A percentile compares a stretch with the other conserved stretches of the same genome.
Conservation (phyloP, 768 basidiomycete species). For the Infundibulicybe gibba region DNA sequence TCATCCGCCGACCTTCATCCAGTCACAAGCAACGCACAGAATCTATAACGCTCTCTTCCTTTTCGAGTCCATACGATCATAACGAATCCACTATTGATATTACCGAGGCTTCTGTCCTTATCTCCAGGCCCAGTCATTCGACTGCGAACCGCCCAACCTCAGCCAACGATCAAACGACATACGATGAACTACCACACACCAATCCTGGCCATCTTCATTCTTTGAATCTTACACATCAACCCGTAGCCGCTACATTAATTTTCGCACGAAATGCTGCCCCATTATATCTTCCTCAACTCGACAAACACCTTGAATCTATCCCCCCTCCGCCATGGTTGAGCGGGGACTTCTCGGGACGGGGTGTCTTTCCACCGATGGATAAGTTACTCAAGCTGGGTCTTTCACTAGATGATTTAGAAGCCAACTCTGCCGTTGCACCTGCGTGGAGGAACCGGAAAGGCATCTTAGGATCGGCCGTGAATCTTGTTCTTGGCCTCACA, state of each 20-base stretch:
- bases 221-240: constrained; percentile 13
- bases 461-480: constrained; percentile 44
- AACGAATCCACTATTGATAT: too few species aligned
- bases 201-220: not conserved
- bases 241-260: constrained; percentile 52
- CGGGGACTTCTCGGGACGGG: constrained; percentile 13
- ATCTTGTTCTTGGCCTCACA: constrained; percentile 47
- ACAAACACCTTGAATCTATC: constrained; percentile 49
- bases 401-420: constrained; percentile 58
- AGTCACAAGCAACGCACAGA: too few species aligned
- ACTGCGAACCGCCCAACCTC: not conserved
- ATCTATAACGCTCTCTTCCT: too few species aligned
- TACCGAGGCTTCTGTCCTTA: too few species aligned
- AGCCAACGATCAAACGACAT: not conserved
- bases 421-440: constrained; percentile 43
- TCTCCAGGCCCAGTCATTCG: not conserved
- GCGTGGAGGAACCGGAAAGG: constrained; percentile 53
- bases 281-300: constrained; percentile 59
- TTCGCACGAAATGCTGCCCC: constrained; percentile 59
- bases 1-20: too few species aligned
- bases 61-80: too few species aligned
- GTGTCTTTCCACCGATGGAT: constrained; percentile 66
- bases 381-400: constrained; percentile 41
- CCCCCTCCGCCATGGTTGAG: constrained; percentile 38
- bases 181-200: constrained; percentile 7